Conservation (phyloP, 2,329 filamentous ascomycete genomes). For the Colletotrichum sp. region DNA sequence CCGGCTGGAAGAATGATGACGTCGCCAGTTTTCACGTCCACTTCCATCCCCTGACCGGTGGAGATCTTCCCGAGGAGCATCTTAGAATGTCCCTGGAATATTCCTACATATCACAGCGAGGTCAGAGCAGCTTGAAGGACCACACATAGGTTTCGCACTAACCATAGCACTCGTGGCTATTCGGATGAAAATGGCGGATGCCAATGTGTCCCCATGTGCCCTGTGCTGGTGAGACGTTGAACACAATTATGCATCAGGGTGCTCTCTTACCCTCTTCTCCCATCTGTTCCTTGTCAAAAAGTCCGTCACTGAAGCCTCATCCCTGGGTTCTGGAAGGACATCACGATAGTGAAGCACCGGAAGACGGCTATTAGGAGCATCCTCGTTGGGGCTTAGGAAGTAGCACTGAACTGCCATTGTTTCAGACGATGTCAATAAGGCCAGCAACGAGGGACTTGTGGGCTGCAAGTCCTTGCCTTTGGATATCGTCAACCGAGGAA, state of each 20-base stretch:
- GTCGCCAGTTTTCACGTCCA: not conserved
- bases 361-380: not conserved
- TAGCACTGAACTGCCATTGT: not conserved
- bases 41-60: not conserved
- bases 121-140: not conserved
- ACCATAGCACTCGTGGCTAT: not conserved
- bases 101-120: not conserved
- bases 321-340: not conserved
- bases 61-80: not conserved
- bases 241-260: not conserved
- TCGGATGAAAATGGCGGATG: not conserved
- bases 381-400: not conserved
- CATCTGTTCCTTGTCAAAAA: not conserved
- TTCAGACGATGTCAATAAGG: not conserved
- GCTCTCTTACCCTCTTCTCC: not conserved
- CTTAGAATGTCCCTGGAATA: not conserved
- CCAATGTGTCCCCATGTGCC: not conserved
- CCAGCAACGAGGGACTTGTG: not conserved
- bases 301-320: not conserved
- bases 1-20: not conserved
- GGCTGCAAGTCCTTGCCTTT: not conserved
- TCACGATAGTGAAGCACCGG: not conserved
- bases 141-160: fast-evolving
- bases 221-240: not conserved
- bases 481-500: not conserved